Base-by-base conservation (phyloP, 345 rosid species). In the Sapria himalayana region DNA sequence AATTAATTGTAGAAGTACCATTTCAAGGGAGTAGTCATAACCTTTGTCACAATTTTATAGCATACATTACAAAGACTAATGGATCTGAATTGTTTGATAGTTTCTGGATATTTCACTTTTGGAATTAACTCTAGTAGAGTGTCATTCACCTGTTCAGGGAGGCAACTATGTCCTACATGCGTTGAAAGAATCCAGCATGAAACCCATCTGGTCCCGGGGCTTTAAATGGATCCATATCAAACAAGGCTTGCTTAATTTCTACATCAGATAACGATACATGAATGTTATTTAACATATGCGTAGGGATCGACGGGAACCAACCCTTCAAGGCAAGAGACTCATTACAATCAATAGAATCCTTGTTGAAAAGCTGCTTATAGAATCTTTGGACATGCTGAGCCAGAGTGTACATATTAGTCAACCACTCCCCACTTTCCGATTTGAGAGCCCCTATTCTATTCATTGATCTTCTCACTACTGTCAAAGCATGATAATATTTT, bases 1-100 rank as follows among this genome's bases (percentile, higher is more conserved):
- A 0, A 42, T 18, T 1, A 42, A 2, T 11, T 0, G 0, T 5
- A 0, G 0, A 51, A 1, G 0, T 16, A 3, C 0, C 12, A 9
- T 4, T 18, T 12, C 0, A 51, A 6, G 1, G 41, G 5, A 0
- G 17, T 33, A 0, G 19, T 42, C 2, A 51, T 15, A 0, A 23
- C 9, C 10, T 51, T 51, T 0, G 20, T 16, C 1, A 41, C 19
- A 0, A 42, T 1, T 8, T 41, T 51, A 2, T 29, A 15, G 0
- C 1, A 3, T 0, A 40, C 32, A 4, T 9, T 19, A 15, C 32
- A 49, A 0, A 51, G 9, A 3, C 36, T 24, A 1, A 42, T 51
- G 0, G 42, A 43, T 0, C 42, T 9, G 5, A 32, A 41, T 4
- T 39, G 36, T 0, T 3, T 2, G 1, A 43, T 1, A 3, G 1